A percentile compares a stretch with the other conserved stretches of the same genome.
Conservation (phyloP, 2,329 filamentous ascomycete genomes). For the Claviceps digitariae region DNA sequence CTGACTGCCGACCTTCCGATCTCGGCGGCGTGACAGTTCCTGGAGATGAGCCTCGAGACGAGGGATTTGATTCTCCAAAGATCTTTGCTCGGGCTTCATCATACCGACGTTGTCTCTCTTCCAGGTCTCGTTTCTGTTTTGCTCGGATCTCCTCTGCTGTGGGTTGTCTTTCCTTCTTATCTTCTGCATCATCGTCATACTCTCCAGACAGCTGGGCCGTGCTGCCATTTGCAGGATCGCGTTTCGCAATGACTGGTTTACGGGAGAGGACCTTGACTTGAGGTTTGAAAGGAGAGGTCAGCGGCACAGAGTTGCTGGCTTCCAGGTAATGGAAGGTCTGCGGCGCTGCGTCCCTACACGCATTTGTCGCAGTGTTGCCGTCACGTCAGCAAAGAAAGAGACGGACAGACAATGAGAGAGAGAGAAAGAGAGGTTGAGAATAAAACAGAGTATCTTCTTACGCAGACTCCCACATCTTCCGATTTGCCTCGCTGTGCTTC, state of each 20-base stretch:
- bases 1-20: constrained; percentile 18
- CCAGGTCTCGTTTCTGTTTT: constrained; percentile 64
- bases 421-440: constrained; percentile 3
- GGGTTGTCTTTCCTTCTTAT: constrained; percentile 47
- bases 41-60: constrained; percentile 47
- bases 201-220: constrained; percentile 30
- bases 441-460: constrained; percentile 27
- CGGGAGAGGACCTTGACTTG: constrained; percentile 75
- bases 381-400: constrained; percentile 2
- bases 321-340: constrained; percentile 66
- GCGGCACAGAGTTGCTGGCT: constrained; percentile 45
- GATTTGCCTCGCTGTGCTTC: constrained; percentile 70
- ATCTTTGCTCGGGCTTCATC: constrained; percentile 80
- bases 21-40: constrained; percentile 46
- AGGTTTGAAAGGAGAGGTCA: constrained; percentile 59
- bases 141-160: constrained; percentile 65
- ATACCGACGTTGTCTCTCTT: constrained; percentile 84
- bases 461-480: constrained; percentile 82
- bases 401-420: neutral
- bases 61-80: constrained; percentile 51
- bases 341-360: constrained; percentile 48
- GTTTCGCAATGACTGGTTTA: constrained; percentile 53
- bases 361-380: neutral
- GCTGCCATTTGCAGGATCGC: constrained; percentile 36
- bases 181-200: constrained; percentile 49